Conservation (phyloP, 805 yeast genomes). For the Candida ortonii region DNA sequence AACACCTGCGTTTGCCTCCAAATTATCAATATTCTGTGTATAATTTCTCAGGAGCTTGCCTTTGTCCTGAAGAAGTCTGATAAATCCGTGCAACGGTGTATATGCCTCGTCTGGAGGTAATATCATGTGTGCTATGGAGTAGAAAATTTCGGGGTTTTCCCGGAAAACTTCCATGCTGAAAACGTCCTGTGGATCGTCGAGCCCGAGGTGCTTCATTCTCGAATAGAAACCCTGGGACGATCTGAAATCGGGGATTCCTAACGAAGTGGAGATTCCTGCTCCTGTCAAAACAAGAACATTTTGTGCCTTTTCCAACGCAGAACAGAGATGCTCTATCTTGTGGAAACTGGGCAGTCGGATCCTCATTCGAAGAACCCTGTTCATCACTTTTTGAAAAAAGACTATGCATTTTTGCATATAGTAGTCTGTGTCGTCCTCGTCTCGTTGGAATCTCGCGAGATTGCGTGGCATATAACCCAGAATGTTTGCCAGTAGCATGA, state of each 20-base stretch:
- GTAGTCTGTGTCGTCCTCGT: slow-evolving; percentile 11
- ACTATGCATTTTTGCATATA: slow-evolving; percentile 36
- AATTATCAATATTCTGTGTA: slow-evolving; percentile 87
- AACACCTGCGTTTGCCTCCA: slow-evolving; percentile 81
- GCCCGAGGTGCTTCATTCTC: slow-evolving; percentile 60
- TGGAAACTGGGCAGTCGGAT: slow-evolving; percentile 50
- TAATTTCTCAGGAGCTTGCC: slow-evolving; percentile 78
- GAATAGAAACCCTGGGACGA: slow-evolving; percentile 85
- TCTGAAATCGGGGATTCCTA: slow-evolving; percentile 91
- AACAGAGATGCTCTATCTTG: slow-evolving; percentile 57
- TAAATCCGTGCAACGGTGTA: slow-evolving; percentile 81
- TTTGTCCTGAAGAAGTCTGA: slow-evolving; percentile 67
- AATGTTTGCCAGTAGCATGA: slow-evolving; percentile 53
- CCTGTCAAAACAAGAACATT: slow-evolving; percentile 79
- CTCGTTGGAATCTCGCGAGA: slow-evolving; percentile 11
- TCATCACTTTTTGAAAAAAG: slow-evolving; percentile 61
- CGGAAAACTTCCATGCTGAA: slow-evolving; percentile 71
- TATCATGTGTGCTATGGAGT: slow-evolving; percentile 81
- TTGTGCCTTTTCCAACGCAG: slow-evolving; percentile 50
- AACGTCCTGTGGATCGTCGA: slow-evolving; percentile 88
- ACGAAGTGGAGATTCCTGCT: slow-evolving; percentile 87
- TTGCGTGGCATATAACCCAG: slow-evolving; percentile 51
- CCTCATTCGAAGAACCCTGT: slow-evolving; percentile 56
- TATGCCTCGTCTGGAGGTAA: slow-evolving; percentile 66
- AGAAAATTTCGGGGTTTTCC: slow-evolving; percentile 76